phyloP scores from a whole-genome alignment of 176 grass and related monocot genomes.

The Musa acuminata region DNA sequence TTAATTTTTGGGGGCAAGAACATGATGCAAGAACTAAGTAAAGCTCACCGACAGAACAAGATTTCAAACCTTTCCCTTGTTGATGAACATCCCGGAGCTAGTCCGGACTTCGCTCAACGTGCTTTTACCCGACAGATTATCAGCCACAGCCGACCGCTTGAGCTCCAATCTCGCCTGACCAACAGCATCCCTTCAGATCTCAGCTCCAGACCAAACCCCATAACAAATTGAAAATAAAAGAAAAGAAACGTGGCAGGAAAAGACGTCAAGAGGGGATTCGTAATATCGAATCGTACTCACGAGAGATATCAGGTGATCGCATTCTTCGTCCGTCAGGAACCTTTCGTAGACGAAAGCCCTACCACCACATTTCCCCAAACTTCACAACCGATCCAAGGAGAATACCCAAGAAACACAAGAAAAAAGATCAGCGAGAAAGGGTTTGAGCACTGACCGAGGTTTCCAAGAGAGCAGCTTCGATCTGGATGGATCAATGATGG shows the following conservation, averaged over 20 bases:
- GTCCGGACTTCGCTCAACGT: conserved; percentile 61
- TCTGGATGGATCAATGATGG: conserved; percentile 48
- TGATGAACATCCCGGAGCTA: conserved; percentile 73
- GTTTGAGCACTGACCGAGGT: conserved; percentile 42
- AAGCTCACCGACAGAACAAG: not conserved
- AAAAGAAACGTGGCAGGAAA: not conserved
- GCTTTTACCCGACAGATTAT: conserved; percentile 74
- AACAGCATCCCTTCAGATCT: not conserved
- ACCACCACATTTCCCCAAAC: conserved; percentile 4
- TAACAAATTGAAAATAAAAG: not conserved
- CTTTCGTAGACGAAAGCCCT: conserved; percentile 74
- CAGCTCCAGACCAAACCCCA: not conserved
- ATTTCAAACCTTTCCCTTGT: conserved; percentile 55
- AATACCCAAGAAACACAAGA: conserved; percentile 19
- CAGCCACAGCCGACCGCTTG: conserved; percentile 67
- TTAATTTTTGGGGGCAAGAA: not conserved
- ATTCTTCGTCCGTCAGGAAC: conserved; percentile 78
- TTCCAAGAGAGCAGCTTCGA: conserved; percentile 75
- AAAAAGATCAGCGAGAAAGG: not conserved
- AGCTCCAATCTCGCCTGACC: conserved; percentile 74
- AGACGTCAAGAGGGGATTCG: not conserved
- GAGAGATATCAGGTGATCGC: conserved; percentile 75
- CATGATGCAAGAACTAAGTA: not conserved
- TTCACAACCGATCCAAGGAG: not conserved
- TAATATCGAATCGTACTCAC: conserved; percentile 33